Percentiles rank a stretch among this genome's conserved stretches.
phyloP scores from a whole-genome alignment of 2,329 filamentous ascomycete genomes.

The Ramichloridium luteum region DNA sequence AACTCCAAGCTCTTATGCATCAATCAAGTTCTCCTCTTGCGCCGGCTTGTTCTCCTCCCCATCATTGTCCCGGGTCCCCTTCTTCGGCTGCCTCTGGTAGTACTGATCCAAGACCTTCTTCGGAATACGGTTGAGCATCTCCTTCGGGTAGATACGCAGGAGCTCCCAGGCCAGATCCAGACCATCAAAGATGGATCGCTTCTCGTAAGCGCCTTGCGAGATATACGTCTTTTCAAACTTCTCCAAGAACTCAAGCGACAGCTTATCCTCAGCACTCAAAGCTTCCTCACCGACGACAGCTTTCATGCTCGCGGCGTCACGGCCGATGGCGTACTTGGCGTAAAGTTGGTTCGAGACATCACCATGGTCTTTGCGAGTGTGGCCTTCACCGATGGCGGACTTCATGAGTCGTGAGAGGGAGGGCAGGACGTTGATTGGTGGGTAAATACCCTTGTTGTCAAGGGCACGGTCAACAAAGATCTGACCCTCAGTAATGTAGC shows the following conservation, averaged over 20 bases:
- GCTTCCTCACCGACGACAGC: constrained; percentile 98
- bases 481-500: constrained; percentile 98
- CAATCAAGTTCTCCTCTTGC: constrained; percentile 19
- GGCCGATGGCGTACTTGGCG: constrained; percentile 97
- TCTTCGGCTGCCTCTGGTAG: constrained; percentile 35
- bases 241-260: constrained; percentile 93
- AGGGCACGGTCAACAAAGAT: constrained; percentile 93
- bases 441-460: constrained; percentile 94
- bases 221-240: constrained; percentile 98
- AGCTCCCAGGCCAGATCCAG: constrained; percentile 94
- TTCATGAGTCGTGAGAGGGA: constrained; percentile 99
- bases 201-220: constrained; percentile 81
- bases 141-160: constrained; percentile 94
- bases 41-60: constrained; percentile 20
- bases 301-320: constrained; percentile 98
- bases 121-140: constrained; percentile 74
- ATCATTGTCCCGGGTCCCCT: constrained; percentile 35
- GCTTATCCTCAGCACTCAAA: constrained; percentile 87
- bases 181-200: constrained; percentile 80
- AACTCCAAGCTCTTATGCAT: constrained; percentile 14
- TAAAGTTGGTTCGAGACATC: constrained; percentile 99
- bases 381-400: constrained; percentile 94
- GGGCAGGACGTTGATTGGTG: constrained; percentile 94
- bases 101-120: constrained; percentile 42
- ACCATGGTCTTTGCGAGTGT: constrained; percentile 91